Percentiles rank a stretch among this genome's conserved stretches.
These are phyloP conservation scores for Nannizzia gypsea DNA, from an alignment of 2,329 filamentous ascomycete genomes.

Conservation along the genomic window DNA sequence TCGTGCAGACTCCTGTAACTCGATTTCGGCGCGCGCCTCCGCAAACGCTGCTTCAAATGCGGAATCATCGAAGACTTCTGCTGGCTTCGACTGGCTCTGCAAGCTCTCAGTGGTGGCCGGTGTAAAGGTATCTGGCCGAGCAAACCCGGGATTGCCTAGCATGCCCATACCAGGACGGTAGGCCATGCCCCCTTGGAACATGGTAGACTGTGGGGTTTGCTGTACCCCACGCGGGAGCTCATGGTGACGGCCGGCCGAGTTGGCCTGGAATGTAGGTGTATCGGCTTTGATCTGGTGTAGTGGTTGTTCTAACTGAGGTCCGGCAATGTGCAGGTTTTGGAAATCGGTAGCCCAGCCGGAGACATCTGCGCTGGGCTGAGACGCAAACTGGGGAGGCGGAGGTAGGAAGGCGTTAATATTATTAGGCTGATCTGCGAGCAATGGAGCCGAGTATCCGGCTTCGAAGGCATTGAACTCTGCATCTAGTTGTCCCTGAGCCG, in stretches of 20 bases:
- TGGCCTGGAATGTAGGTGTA: slow-evolving; percentile 21
- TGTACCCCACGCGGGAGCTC: slow-evolving; percentile 42
- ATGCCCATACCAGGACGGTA: slow-evolving; percentile 6
- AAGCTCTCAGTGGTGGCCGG: neutral
- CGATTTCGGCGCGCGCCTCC: slow-evolving; percentile 30
- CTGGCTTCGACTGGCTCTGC: neutral
- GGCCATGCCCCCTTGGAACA: slow-evolving; percentile 5
- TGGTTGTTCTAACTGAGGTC: slow-evolving; percentile 33
- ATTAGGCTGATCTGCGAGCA: slow-evolving; percentile 29
- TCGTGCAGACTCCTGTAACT: slow-evolving; percentile 18
- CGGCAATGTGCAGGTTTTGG: slow-evolving; percentile 33
- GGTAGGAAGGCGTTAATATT: slow-evolving; percentile 22
- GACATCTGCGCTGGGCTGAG: slow-evolving; percentile 17
- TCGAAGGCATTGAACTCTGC: slow-evolving; percentile 61
- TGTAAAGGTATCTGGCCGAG: neutral
- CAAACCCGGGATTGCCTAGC: neutral
- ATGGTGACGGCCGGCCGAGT: slow-evolving; percentile 45
- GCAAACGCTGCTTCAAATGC: slow-evolving; percentile 37
- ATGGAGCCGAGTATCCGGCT: slow-evolving; percentile 23
- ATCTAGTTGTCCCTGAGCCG: slow-evolving; percentile 46
- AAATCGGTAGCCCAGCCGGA: slow-evolving; percentile 37
- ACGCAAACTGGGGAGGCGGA: slow-evolving; percentile 22
- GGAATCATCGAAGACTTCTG: slow-evolving; percentile 32
- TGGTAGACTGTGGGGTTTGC: slow-evolving; percentile 15
- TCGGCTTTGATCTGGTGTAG: slow-evolving; percentile 37